phyloP scores from a whole-genome alignment of 257 asterid species.

The Gentiana dahurica region DNA sequence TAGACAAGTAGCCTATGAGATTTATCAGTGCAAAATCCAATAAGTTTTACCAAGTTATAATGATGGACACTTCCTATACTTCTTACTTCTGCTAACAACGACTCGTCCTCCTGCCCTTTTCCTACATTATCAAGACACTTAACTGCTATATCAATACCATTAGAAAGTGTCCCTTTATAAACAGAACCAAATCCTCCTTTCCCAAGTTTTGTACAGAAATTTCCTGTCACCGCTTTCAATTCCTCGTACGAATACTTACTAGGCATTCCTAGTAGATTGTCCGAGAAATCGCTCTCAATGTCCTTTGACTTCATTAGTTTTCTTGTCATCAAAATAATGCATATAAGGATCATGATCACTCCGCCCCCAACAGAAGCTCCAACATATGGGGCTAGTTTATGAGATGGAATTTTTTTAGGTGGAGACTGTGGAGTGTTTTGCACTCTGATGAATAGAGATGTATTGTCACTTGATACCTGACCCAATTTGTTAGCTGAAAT shows the following conservation, averaged over 20 bases:
- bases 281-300: constrained; percentile 2
- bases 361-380: constrained; percentile 1
- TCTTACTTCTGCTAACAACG: constrained; percentile 15
- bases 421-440: constrained; percentile 6
- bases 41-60: constrained; percentile 33
- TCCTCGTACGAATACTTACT: constrained; percentile 12
- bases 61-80: constrained; percentile 24
- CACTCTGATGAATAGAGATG: constrained; percentile 11
- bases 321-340: not conserved
- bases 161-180: constrained; percentile 8
- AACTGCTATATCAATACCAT: constrained; percentile 14
- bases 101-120: not conserved
- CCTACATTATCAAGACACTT: constrained; percentile 9
- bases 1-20: constrained; percentile 39
- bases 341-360: not conserved
- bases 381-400: not conserved
- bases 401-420: not conserved
- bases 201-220: constrained; percentile 17
- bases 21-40: constrained; percentile 39
- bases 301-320: not conserved
- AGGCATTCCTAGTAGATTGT: constrained; percentile 18
- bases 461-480: not conserved
- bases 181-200: constrained; percentile 21
- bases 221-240: constrained; percentile 7
- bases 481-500: not conserved